Evolutionary conservation across 441 rosid genomes (phyloP), one percentile per base, ranked within the genome.

Genomic region (Adansonia madagascariensis): DNA sequence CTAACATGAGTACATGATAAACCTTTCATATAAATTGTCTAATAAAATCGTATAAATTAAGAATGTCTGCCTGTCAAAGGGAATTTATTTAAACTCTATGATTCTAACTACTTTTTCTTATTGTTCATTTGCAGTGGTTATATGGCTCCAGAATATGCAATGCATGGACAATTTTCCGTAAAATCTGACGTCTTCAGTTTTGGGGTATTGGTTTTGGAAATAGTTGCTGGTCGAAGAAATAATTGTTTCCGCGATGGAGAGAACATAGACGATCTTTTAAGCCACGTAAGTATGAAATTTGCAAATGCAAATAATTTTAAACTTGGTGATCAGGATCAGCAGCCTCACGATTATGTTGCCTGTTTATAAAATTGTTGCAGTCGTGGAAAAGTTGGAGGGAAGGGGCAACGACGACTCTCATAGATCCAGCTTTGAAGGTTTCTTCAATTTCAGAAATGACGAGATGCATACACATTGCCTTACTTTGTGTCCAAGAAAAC

Each of bases 401-500:
- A 66, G 53, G 53, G 31, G 9, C 71, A 66, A 43, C 71, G 8
- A 8, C 18, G 71, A 66, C 43, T 9, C 27, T 43, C n/a, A 66
- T 66, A 66, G 71, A 66, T 66, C 8, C 52, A 18, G 3, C 52
- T 1, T 43, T 66, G 52, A 18, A 3, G 52, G 15, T 66, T 18
- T 66, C 71, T 43, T 17, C 71, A 1, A 43, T 0, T 17, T 20
- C 71, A 3, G 50, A 66, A 43, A 43, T 66, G 15, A 43, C 52
- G 1, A 64, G 69, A 64, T 64, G 69, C 47, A n/a, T 64, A 17
- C 69, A 64, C 69, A 64, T 64, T 15, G 47, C 50, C 14, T 17
- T 65, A 43, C 70, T 65, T 5, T 65, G 70, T 43, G 70, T 65
- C 9, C 71, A 66, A 44, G 71, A 43, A 66, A 66, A 66, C n/a